A percentile compares a stretch with the other conserved stretches of the same genome.
These are phyloP conservation scores for Lactarius hatsudake DNA, from an alignment of 768 basidiomycete genomes.

Conservation along the genomic window DNA sequence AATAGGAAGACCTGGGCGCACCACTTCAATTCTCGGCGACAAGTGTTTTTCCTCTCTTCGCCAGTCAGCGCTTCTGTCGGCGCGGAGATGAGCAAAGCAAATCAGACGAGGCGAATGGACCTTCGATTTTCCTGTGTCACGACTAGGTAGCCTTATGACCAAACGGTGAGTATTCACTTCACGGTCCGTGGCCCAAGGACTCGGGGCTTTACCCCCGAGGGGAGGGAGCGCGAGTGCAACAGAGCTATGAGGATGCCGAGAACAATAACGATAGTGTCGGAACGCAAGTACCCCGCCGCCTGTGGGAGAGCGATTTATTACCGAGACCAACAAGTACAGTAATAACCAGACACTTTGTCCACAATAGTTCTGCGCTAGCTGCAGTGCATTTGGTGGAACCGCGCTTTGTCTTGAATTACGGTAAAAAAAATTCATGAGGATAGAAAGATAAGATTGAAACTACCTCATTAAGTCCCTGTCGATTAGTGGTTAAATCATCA, in stretches of 20 bases:
- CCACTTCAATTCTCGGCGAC: background rate
- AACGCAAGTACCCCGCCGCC: background rate
- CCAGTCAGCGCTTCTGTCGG: background rate
- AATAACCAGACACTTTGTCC: too few relatives aligned
- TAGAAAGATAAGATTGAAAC: background rate
- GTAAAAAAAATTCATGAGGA: background rate
- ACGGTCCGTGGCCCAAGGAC: background rate
- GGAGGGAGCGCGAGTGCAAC: background rate
- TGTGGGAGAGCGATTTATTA: background rate
- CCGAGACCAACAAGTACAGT: too few relatives aligned
- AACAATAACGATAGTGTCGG: too few relatives aligned
- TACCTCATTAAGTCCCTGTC: slow-evolving; percentile 14
- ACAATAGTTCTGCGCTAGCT: too few relatives aligned
- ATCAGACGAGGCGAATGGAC: background rate
- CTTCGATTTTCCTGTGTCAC: background rate
- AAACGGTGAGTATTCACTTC: background rate
- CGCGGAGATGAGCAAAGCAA: background rate
- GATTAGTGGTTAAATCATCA: slow-evolving; percentile 29
- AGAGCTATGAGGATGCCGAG: too few relatives aligned
- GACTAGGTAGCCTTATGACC: background rate
- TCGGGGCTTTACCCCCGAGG: too few relatives aligned
- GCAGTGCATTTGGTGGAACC: too few relatives aligned
- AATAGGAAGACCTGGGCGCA: background rate
- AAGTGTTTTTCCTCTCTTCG: background rate
- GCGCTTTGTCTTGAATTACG: too few relatives aligned